Base-by-base conservation (phyloP, 352 stramenopile genomes). In the Phytophthora ohioensis region DNA sequence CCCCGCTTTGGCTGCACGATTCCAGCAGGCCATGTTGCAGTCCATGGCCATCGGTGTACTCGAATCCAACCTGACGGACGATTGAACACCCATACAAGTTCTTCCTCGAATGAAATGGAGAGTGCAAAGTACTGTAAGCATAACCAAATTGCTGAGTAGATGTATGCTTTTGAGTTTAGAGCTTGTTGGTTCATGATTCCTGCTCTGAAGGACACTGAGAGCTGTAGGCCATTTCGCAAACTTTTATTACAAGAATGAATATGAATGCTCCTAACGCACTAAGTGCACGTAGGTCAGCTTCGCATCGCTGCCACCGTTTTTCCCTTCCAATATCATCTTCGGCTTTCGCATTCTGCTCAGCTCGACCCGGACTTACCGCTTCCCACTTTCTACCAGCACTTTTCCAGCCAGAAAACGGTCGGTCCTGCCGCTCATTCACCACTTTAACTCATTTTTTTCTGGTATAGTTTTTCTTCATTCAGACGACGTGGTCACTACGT, bases 1-100 rank as follows among this genome's bases (percentile, higher is more conserved):
- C 36, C 89, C 89, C 11, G 67, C 72, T 0, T 74, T 96, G 12
- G 89, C 89, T 21, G 78, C 84, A 3, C 85, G 89, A 9, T 96
- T 96, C 69, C 85, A 96, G 67, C 85, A 91, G 34, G 87, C 89
- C 36, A 94, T 96, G 84, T 76, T 96, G 41, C 85, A 93, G 64
- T 90, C 84, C 51, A 92, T 96, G 84, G 89, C 89, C 30, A 85
- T 91, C 10, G 90, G 84, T 39, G 87, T 96, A 39, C 87, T 96
- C 54, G 89, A 96, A 64, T 93, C 84, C 41, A 93, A 93, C 71
- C 77, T 96, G 68, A 78, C 85, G 3, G 89, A 95, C 62, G 84
- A 94, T 66, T 95, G 45, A 70, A 54, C 32, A 36, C 27, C 57
- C 38, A 27, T 49, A 51, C 21, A 27, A 63, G 30, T 10, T 46